phyloP scores from a whole-genome alignment of 23 red algal genomes.

The Gracilaria caudata region DNA sequence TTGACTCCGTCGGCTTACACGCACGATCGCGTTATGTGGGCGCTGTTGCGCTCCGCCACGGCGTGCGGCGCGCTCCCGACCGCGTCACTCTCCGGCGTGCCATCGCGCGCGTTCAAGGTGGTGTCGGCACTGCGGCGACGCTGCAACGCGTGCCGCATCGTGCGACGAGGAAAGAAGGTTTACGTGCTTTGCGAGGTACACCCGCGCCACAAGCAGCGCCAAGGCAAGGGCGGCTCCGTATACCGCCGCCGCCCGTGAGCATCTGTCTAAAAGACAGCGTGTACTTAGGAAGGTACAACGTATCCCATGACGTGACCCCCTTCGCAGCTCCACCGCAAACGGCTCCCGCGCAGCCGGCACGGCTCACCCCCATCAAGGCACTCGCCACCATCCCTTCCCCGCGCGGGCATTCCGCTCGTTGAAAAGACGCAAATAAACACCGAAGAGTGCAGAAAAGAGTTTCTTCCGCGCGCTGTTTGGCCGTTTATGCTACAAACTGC shows the following conservation, averaged over 20 bases:
- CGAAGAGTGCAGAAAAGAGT: not conserved
- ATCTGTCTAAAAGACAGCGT: no score
- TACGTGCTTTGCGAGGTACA: constrained; percentile 90
- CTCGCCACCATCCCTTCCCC: no score
- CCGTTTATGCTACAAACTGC: constrained; percentile 27
- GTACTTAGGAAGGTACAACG: no score
- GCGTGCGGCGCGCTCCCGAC: not conserved
- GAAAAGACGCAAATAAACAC: not conserved
- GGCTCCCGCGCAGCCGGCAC: no score
- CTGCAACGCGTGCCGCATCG: constrained; percentile 81
- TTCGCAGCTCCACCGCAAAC: no score
- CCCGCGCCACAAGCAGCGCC: constrained; percentile 96
- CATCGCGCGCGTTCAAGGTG: constrained; percentile 76
- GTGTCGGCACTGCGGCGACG: constrained; percentile 75
- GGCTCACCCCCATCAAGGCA: no score
- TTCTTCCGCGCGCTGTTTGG: not conserved
- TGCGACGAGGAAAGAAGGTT: constrained; percentile 83
- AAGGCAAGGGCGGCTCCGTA: constrained; percentile 66
- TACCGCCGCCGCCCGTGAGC: constrained; percentile 26
- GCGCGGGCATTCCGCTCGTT: not conserved
- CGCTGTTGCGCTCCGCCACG: not conserved
- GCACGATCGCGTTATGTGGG: not conserved
- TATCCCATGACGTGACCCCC: no score
- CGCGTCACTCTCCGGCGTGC: not conserved
- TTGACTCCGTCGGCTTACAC: not conserved